Evolutionary conservation across 768 basidiomycete species (phyloP).

Genomic region (Lactifluus pinguis): DNA sequence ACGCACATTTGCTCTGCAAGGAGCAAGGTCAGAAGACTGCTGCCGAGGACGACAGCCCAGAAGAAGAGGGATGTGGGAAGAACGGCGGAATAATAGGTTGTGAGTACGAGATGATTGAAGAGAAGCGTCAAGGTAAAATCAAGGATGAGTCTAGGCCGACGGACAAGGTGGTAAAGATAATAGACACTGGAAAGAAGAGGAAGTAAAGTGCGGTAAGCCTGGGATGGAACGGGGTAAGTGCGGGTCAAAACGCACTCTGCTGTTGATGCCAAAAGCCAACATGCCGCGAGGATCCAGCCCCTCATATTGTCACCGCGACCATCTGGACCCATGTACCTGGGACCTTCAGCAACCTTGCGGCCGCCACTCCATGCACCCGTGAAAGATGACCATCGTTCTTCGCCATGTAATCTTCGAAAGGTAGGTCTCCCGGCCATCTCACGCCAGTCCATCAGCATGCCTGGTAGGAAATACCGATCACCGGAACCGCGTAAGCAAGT

Average conservation of each 20-base stretch:
- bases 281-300: constrained; percentile 84
- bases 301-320: constrained; percentile 68
- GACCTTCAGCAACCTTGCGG: constrained; percentile 57
- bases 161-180: constrained; percentile 80
- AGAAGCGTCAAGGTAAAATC: constrained; percentile 89
- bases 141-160: constrained; percentile 87
- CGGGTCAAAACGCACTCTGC: constrained; percentile 61
- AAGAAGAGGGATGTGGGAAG: constrained; percentile 88
- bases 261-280: constrained; percentile 76
- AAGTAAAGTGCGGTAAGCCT: background rate
- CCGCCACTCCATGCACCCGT: constrained; percentile 77
- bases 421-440: constrained; percentile 87
- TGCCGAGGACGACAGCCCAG: constrained; percentile 71
- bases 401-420: constrained; percentile 53
- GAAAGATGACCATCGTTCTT: constrained; percentile 56
- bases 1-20: constrained; percentile 89
- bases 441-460: constrained; percentile 96
- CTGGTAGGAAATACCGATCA: constrained; percentile 27
- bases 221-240: constrained; percentile 4
- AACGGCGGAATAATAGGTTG: constrained; percentile 81
- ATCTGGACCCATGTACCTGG: constrained; percentile 48
- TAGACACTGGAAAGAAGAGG: constrained; percentile 41
- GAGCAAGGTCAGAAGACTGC: constrained; percentile 66
- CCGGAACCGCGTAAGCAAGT: background rate
- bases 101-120: constrained; percentile 87